Evolutionary conservation across 1,284 basidiomycete genomes (phyloP).

Genomic region (Boletus semigastroideus): DNA sequence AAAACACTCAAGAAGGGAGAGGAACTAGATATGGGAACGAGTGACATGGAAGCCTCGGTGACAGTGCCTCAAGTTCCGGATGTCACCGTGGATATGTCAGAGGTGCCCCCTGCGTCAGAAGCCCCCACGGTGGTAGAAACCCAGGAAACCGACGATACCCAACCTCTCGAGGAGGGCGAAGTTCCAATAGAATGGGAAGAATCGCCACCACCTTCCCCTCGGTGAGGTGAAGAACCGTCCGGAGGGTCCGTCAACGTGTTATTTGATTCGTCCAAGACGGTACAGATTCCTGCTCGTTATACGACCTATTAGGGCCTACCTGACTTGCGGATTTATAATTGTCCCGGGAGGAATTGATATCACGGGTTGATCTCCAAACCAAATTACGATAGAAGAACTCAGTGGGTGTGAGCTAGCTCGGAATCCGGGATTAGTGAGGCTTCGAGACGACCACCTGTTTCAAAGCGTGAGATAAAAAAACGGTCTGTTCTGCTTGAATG

Average conservation of each 20-base stretch:
- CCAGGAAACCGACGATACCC: conserved; percentile 24
- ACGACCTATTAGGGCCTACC: too few species aligned
- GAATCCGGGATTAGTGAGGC: too few species aligned
- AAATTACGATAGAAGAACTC: too few species aligned
- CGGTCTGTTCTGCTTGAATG: neutral
- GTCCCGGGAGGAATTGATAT: too few species aligned
- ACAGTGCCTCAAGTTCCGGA: conserved; percentile 17
- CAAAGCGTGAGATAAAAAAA: conserved; percentile 6
- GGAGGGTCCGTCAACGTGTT: neutral
- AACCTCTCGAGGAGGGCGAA: conserved; percentile 31
- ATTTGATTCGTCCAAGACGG: too few species aligned
- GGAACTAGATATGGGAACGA: conserved; percentile 1
- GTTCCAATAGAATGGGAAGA: conserved; percentile 33
- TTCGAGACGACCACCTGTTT: neutral
- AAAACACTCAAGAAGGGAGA: conserved; percentile 16
- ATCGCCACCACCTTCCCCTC: conserved; percentile 28
- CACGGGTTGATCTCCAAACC: too few species aligned
- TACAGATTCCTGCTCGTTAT: too few species aligned
- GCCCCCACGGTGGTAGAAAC: conserved; percentile 21
- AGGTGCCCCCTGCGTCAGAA: conserved; percentile 14
- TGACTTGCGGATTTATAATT: too few species aligned
- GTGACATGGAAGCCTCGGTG: neutral
- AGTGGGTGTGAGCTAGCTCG: too few species aligned
- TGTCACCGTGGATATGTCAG: conserved; percentile 18
- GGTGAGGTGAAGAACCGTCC: neutral